These are phyloP conservation scores for Capronia coronata DNA, from an alignment of 2,329 filamentous ascomycete species.

Conservation along the genomic window DNA sequence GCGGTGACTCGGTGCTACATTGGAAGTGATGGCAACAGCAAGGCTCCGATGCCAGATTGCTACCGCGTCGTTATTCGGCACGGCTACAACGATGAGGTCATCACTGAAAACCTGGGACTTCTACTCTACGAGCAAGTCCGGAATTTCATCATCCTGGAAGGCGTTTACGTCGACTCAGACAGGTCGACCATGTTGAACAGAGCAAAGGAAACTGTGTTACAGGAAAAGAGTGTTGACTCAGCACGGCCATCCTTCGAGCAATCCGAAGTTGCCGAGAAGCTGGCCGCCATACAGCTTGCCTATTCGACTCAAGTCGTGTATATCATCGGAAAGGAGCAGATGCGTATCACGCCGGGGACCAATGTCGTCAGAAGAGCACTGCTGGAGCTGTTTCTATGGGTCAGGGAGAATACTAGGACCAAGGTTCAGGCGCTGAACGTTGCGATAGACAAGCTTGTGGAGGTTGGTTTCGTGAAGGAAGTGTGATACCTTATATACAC, in stretches of 20 bases:
- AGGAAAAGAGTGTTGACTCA: not conserved
- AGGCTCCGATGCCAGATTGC: slow-evolving; percentile 48
- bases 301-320: slow-evolving; percentile 47
- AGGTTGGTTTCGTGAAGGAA: slow-evolving; percentile 40
- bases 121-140: slow-evolving; percentile 56
- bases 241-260: not conserved
- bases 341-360: slow-evolving; percentile 32
- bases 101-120: slow-evolving; percentile 57
- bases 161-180: slow-evolving; percentile 9
- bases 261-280: slow-evolving; percentile 1
- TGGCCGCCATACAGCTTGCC: slow-evolving; percentile 38
- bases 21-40: slow-evolving; percentile 3
- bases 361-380: slow-evolving; percentile 30
- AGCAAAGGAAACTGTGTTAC: not conserved
- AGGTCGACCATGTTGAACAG: not conserved
- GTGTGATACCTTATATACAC: no score
- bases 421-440: slow-evolving; percentile 37
- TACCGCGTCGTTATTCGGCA: slow-evolving; percentile 65
- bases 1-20: slow-evolving; percentile 32
- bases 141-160: slow-evolving; percentile 41
- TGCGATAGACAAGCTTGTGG: slow-evolving; percentile 35
- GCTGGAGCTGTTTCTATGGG: slow-evolving; percentile 35
- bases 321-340: slow-evolving; percentile 41
- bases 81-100: slow-evolving; percentile 65
- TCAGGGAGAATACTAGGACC: slow-evolving; percentile 35